Conservation (phyloP, 371 early-diverging fungal species). For the Mucor lusitanicus region DNA sequence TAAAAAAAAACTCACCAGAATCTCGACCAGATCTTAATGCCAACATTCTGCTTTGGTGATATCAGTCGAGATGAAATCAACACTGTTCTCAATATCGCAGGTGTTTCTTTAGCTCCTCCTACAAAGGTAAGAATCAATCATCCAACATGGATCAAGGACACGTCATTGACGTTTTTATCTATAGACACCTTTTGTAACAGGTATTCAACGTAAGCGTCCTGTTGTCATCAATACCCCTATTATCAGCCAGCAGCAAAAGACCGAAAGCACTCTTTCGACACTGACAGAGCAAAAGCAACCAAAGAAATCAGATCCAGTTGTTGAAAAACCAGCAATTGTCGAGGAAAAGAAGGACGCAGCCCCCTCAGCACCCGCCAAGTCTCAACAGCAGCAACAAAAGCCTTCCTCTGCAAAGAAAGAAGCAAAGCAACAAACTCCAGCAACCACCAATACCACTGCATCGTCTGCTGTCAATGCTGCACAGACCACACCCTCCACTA, state of each 20-base stretch:
- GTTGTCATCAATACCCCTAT: constrained; percentile 10
- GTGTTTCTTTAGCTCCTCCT: constrained; percentile 42
- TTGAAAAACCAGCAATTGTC: not conserved
- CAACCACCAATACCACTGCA: constrained; percentile 3
- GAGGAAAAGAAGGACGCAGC: constrained; percentile 1
- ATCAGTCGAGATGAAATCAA: constrained; percentile 64
- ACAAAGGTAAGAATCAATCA: constrained; percentile 33
- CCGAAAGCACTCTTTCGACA: not conserved
- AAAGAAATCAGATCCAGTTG: not conserved
- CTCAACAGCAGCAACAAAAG: not conserved
- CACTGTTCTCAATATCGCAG: constrained; percentile 50
- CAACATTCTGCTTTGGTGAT: constrained; percentile 56
- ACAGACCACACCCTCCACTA: not conserved
- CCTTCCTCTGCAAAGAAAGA: constrained; percentile 1
- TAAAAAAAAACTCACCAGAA: constrained; percentile 11
- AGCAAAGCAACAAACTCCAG: not conserved
- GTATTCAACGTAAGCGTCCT: constrained; percentile 24
- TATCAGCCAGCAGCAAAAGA: not conserved
- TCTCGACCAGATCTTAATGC: constrained; percentile 23
- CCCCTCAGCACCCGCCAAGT: not conserved
- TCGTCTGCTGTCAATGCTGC: not conserved
- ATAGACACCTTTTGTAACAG: constrained; percentile 49
- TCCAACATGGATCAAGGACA: not conserved
- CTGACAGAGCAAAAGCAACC: not conserved
- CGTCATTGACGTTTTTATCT: not conserved